Evolutionary conservation across 352 stramenopile species (phyloP).

Genomic region (Globisporangium acanthophoron): DNA sequence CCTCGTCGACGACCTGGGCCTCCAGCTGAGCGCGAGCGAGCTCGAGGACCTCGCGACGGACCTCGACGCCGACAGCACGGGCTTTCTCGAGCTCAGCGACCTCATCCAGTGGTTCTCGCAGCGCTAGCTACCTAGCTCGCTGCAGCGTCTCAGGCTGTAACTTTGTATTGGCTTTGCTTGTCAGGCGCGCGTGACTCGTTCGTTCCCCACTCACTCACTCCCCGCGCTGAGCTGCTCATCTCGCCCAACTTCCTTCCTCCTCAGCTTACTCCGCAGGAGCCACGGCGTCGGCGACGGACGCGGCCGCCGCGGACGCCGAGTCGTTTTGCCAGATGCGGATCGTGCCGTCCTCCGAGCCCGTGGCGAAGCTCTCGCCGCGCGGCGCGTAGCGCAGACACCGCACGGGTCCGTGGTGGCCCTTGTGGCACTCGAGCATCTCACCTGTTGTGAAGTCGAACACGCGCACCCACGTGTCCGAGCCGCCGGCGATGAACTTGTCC

Average conservation of each 20-base stretch:
- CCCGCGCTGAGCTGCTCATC: background rate
- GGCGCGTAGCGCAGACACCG: conserved; percentile 95
- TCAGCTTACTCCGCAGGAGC: conserved; percentile 7
- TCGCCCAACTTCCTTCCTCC: background rate
- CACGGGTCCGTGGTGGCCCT: conserved; percentile 97
- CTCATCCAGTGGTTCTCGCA: conserved; percentile 83
- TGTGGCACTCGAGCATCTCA: conserved; percentile 93
- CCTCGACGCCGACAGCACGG: conserved; percentile 64
- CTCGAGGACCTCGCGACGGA: conserved; percentile 66
- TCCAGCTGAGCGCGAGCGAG: conserved; percentile 50
- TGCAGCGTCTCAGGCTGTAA: background rate
- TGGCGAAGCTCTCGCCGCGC: conserved; percentile 91
- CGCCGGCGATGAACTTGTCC: conserved; percentile 87
- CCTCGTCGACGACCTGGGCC: conserved; percentile 52
- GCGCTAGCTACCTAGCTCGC: conserved; percentile 17
- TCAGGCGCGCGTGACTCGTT: background rate
- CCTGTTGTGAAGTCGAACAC: conserved; percentile 93
- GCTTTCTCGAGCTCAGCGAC: conserved; percentile 79
- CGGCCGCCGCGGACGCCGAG: conserved; percentile 51
- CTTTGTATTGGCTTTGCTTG: background rate
- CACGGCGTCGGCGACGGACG: conserved; percentile 46
- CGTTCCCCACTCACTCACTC: background rate
- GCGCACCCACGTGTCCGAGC: conserved; percentile 95
- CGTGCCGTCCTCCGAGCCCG: conserved; percentile 96
- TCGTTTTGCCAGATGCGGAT: conserved; percentile 95